Evolutionary conservation across 192 early-diverging fungal species (phyloP).

Genomic region (Chytriomyces confervae): DNA sequence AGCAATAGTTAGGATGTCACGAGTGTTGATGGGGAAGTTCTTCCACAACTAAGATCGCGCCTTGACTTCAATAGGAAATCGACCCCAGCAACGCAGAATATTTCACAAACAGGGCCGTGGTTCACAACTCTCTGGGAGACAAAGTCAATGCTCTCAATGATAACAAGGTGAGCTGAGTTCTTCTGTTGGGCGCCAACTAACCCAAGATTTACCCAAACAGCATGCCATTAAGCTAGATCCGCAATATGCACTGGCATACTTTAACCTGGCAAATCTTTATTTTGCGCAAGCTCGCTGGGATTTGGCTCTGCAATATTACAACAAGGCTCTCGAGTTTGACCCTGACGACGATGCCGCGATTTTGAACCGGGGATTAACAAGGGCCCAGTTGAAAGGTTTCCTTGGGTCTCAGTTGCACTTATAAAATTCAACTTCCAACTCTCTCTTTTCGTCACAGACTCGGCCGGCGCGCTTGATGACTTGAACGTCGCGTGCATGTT

Average conservation of each 20-base stretch:
- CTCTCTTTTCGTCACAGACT: too few relatives aligned
- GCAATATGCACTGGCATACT: constrained; percentile 53
- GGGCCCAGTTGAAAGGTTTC: constrained; percentile 49
- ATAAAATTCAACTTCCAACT: too few relatives aligned
- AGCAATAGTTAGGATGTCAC: constrained; percentile 43
- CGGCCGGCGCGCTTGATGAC: constrained; percentile 45
- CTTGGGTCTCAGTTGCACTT: too few relatives aligned
- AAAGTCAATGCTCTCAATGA: constrained; percentile 53
- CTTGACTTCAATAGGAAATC: constrained; percentile 44
- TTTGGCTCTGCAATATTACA: constrained; percentile 47
- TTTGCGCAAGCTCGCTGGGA: constrained; percentile 57
- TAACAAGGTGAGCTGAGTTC: constrained; percentile 52
- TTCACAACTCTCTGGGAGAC: constrained; percentile 56
- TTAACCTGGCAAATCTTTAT: constrained; percentile 60
- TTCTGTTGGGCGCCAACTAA: neutral
- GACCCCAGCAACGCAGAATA: constrained; percentile 53
- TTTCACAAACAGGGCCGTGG: constrained; percentile 57
- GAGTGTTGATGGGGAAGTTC: neutral
- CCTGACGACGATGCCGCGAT: constrained; percentile 40
- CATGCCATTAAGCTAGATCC: constrained; percentile 53
- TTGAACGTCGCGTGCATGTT: constrained; percentile 40
- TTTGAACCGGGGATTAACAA: constrained; percentile 58
- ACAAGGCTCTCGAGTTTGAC: constrained; percentile 41
- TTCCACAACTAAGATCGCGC: neutral
- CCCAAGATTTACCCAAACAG: constrained; percentile 25